phyloP scores from a whole-genome alignment of 129 eudicot genomes.

The Mikania micrantha region DNA sequence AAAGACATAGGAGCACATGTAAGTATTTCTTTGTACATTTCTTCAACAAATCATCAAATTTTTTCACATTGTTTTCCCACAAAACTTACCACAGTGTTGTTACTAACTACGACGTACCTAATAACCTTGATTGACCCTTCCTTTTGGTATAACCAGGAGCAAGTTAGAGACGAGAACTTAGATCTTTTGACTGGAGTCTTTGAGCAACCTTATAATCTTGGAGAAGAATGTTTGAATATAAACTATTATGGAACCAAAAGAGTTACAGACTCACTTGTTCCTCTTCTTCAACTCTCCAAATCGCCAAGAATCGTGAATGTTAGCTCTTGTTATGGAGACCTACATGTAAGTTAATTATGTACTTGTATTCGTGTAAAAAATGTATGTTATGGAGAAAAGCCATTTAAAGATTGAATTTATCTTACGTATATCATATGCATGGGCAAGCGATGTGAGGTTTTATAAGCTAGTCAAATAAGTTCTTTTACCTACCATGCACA shows the following conservation, averaged over 20 bases:
- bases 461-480: no score
- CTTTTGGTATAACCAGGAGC: not conserved
- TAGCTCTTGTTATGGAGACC: slow-evolving; percentile 6
- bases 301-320: slow-evolving; percentile 18
- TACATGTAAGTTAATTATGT: not conserved
- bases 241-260: slow-evolving; percentile 23
- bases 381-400: no score
- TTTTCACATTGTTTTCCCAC: not conserved
- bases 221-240: slow-evolving; percentile 12
- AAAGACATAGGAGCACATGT: not conserved
- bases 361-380: not conserved
- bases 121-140: not conserved
- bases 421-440: no score
- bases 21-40: not conserved
- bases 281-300: slow-evolving; percentile 1
- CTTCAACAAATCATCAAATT: not conserved
- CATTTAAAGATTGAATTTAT: no score
- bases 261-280: slow-evolving; percentile 16
- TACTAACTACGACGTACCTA: not conserved
- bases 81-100: not conserved
- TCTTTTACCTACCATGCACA: no score
- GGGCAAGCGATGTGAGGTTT: no score
- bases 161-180: not conserved
- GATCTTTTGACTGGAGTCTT: not conserved
- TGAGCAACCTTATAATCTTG: not conserved